These are phyloP conservation scores for Fusarium buharicum DNA, from an alignment of 2,329 filamentous ascomycete species.

Conservation along the genomic window DNA sequence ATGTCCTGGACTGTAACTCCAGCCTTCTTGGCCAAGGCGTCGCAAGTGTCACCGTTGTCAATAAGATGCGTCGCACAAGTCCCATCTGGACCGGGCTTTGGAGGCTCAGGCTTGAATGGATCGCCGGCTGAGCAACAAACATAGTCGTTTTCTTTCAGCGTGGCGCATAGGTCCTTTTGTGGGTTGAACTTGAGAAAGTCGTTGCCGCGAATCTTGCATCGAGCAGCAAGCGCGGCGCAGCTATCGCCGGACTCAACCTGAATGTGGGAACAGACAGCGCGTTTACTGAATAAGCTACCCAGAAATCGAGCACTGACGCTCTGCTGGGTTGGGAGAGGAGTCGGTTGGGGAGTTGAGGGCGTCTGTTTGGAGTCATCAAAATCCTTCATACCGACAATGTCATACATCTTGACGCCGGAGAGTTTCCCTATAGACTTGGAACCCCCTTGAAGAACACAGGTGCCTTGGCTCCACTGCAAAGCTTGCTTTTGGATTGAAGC, in stretches of 20 bases:
- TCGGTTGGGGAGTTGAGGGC: background rate
- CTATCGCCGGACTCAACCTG: constrained; percentile 48
- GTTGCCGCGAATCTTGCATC: constrained; percentile 51
- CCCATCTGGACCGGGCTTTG: constrained; percentile 48
- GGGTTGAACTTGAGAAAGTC: constrained; percentile 53
- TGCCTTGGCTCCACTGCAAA: constrained; percentile 12
- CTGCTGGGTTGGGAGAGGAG: background rate
- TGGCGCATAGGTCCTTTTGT: constrained; percentile 40
- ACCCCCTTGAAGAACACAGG: background rate
- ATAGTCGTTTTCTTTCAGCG: constrained; percentile 44
- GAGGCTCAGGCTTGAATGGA: constrained; percentile 43
- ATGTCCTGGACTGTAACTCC: constrained; percentile 31
- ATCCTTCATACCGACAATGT: background rate
- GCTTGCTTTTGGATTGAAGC: constrained; percentile 6
- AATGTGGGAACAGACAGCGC: constrained; percentile 20
- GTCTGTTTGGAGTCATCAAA: background rate
- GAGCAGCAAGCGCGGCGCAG: constrained; percentile 48
- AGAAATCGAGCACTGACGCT: background rate
- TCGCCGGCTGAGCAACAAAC: constrained; percentile 50
- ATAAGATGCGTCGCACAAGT: constrained; percentile 47
- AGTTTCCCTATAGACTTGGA: background rate
- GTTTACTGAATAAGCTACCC: constrained; percentile 15
- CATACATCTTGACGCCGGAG: background rate
- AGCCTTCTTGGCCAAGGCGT: constrained; percentile 39
- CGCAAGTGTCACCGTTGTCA: constrained; percentile 46